Evolutionary conservation across 2,329 filamentous ascomycete genomes (phyloP).

Genomic region (Nothophoma quercina): DNA sequence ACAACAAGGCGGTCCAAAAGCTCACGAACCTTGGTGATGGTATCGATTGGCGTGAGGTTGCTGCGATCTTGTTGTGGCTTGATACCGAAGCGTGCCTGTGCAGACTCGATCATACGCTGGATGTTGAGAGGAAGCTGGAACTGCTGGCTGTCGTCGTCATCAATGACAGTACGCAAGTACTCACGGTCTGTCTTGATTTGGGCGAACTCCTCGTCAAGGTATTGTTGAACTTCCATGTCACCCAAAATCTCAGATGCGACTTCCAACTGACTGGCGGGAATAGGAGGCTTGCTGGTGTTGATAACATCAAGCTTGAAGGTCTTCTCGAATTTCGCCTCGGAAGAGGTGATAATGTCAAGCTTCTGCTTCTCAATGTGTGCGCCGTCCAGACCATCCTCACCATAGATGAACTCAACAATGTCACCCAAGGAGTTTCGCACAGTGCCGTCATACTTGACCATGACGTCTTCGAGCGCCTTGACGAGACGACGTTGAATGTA

Average conservation of each 20-base stretch:
- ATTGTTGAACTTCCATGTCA: slow-evolving; percentile 84
- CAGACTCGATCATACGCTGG: slow-evolving; percentile 86
- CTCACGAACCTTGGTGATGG: slow-evolving; percentile 78
- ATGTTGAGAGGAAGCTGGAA: slow-evolving; percentile 95
- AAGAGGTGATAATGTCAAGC: slow-evolving; percentile 84
- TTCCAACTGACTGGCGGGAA: slow-evolving; percentile 77
- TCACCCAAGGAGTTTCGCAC: slow-evolving; percentile 97
- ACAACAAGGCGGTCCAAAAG: slow-evolving; percentile 81
- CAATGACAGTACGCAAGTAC: slow-evolving; percentile 72
- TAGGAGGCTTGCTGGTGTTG: slow-evolving; percentile 69
- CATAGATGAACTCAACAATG: slow-evolving; percentile 96
- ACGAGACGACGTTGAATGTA: slow-evolving; percentile 99
- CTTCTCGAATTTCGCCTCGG: slow-evolving; percentile 77
- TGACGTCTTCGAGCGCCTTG: slow-evolving; percentile 97
- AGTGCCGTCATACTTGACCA: slow-evolving; percentile 96
- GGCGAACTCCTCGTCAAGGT: slow-evolving; percentile 90
- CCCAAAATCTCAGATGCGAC: slow-evolving; percentile 86
- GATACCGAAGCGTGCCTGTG: slow-evolving; percentile 89
- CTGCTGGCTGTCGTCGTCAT: slow-evolving; percentile 77
- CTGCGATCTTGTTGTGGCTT: slow-evolving; percentile 79
- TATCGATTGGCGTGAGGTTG: slow-evolving; percentile 86
- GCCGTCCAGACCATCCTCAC: slow-evolving; percentile 95
- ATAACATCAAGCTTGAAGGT: slow-evolving; percentile 89
- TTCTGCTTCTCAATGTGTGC: slow-evolving; percentile 92
- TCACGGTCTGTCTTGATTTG: slow-evolving; percentile 76